Evolutionary conservation across 345 rosid species (phyloP).

Genomic region (Angophora floribunda): DNA sequence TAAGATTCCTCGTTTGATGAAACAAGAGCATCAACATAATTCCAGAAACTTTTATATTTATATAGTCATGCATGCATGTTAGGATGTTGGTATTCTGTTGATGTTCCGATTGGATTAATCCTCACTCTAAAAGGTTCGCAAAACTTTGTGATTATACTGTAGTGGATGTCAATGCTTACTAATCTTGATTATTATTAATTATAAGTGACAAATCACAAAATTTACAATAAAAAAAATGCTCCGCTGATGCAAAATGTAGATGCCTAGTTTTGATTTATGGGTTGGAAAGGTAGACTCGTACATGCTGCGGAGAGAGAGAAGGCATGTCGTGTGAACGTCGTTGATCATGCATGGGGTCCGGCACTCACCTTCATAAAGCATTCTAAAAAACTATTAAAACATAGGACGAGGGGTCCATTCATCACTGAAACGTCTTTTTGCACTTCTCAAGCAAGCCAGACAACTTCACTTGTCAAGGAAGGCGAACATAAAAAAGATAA

Average conservation of each 20-base stretch:
- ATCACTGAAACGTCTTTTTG: background rate
- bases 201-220: background rate
- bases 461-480: background rate
- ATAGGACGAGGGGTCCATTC: background rate
- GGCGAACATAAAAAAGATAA: background rate
- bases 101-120: background rate
- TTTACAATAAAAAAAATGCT: background rate
- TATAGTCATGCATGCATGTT: background rate
- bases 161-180: background rate
- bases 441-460: background rate
- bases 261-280: background rate
- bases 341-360: background rate
- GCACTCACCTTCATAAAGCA: background rate
- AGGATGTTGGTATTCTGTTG: background rate
- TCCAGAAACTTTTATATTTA: background rate
- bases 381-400: background rate
- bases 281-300: background rate
- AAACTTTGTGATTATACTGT: background rate
- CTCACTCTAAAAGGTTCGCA: background rate
- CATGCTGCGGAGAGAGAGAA: background rate
- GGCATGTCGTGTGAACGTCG: background rate
- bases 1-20: background rate
- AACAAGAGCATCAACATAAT: background rate
- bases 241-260: background rate
- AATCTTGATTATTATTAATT: background rate